These are phyloP conservation scores for Fulvia fulva DNA, from an alignment of 2,329 filamentous ascomycete genomes.

Conservation along the genomic window DNA sequence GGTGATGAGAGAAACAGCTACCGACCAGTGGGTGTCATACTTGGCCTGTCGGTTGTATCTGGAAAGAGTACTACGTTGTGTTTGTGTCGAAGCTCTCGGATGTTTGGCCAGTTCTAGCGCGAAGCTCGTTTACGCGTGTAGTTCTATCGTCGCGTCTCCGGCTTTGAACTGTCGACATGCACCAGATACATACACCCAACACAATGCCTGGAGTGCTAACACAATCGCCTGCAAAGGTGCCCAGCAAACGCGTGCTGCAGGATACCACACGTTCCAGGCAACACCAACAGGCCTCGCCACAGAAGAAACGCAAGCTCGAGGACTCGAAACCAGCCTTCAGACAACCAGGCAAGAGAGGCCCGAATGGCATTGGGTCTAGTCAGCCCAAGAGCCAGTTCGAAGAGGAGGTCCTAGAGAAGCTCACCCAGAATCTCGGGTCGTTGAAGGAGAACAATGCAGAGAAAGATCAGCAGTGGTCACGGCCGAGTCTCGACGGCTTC, in stretches of 20 bases:
- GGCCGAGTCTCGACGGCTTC: slow-evolving; percentile 59
- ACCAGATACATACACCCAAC: slow-evolving; percentile 3
- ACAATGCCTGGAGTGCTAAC: slow-evolving; percentile 34
- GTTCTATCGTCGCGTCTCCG: slow-evolving; percentile 3
- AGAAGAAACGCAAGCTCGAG: slow-evolving; percentile 87
- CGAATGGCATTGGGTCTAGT: slow-evolving; percentile 61
- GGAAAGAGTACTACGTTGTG: not conserved
- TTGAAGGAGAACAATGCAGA: slow-evolving; percentile 84
- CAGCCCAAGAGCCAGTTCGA: slow-evolving; percentile 91
- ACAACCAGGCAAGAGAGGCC: slow-evolving; percentile 46
- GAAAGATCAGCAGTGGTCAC: slow-evolving; percentile 88
- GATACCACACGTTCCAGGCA: slow-evolving; percentile 44
- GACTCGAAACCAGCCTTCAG: slow-evolving; percentile 55
- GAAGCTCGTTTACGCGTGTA: not conserved
- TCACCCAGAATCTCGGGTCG: slow-evolving; percentile 86
- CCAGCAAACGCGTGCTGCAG: slow-evolving; percentile 45
- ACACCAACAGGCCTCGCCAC: slow-evolving; percentile 48
- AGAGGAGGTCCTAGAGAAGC: slow-evolving; percentile 87
- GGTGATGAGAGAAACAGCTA: slow-evolving; percentile 6
- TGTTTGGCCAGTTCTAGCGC: too few relatives aligned
- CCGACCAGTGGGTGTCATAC: slow-evolving; percentile 15
- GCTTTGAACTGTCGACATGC: not conserved
- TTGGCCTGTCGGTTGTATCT: slow-evolving; percentile 12
- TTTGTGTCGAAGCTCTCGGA: not conserved
- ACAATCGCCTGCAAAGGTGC: slow-evolving; percentile 31